Base-by-base conservation (phyloP, 2,329 filamentous ascomycete species). In the Epichloe uncinata region DNA sequence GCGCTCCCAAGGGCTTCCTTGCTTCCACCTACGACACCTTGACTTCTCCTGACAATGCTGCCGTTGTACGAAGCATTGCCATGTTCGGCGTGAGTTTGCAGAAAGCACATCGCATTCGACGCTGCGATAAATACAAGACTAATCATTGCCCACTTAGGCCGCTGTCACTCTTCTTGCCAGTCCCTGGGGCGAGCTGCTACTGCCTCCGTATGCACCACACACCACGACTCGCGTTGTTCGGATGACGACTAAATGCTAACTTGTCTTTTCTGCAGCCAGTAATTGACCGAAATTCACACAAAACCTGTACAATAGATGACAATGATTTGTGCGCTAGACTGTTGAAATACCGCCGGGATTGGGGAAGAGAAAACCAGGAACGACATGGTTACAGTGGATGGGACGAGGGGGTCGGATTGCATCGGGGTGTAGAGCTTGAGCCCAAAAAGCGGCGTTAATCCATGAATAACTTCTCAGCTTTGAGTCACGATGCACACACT, bases 41-140 rank as follows among this genome's bases (percentile, higher is more conserved):
- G 60, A 85, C 80, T 50, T 76, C 77, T 30, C 66, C 82, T 35
- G 83, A 87, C 62, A 86, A 87, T 66, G 74, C 79, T 45, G 76
- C 80, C 50, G 76, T 85, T 50, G 82, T 86, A 53, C 75, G 79
- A 59, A 85, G 82, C 62, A 69, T 86, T 57, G 72, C 78, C 55
- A 65, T 85, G 58, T 86, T 86, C 61, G 81, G 81, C 50, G 82
- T 86, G 73, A 63, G 81, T 71, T 42, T 40, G 42, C 26, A 30
- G 42, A 33, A 35, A n/a, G 16, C 4, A 33, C 30, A 26, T 50
- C 18, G 2, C 15, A 7, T 33, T 46, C 13, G 38, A 34, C 38
- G 18, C 11, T 30, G 8, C 16, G 18, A 34, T 18, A 36, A 33
- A 33, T 11, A 30, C 50, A n/a, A 34, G 45, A 37, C 52, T 56